phyloP scores from a whole-genome alignment of 78 protist genomes.

The Trichosphaerium sp. region DNA sequence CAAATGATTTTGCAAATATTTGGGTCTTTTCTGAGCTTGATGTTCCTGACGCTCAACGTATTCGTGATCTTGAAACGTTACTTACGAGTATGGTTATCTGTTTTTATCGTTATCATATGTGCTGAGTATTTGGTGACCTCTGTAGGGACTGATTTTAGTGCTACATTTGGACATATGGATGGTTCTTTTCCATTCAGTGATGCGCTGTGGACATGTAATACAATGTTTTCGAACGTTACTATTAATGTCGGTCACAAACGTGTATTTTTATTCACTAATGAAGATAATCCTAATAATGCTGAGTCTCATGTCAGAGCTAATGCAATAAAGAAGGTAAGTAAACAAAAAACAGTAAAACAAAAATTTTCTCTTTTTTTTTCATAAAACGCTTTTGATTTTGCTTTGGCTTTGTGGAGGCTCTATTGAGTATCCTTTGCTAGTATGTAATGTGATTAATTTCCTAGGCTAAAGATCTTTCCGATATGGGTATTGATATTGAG shows the following conservation, averaged over 20 bases:
- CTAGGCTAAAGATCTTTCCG: slow-evolving; percentile 41
- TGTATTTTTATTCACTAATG: slow-evolving; percentile 43
- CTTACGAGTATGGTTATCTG: too few relatives aligned
- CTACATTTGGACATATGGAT: not conserved
- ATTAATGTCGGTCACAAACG: slow-evolving; percentile 4
- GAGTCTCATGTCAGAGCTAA: slow-evolving; percentile 11
- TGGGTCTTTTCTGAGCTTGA: slow-evolving; percentile 51
- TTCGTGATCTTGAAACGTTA: slow-evolving; percentile 29
- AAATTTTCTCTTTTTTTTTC: too few relatives aligned
- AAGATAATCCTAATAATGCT: slow-evolving; percentile 31
- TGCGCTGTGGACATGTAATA: slow-evolving; percentile 60
- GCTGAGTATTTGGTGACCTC: slow-evolving; percentile 13
- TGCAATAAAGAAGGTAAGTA: slow-evolving; percentile 3
- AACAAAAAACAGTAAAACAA: too few relatives aligned
- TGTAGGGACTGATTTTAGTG: slow-evolving; percentile 1
- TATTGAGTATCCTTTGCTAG: too few relatives aligned
- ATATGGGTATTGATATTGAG: slow-evolving; percentile 48
- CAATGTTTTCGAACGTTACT: slow-evolving; percentile 38
- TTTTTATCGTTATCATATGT: not conserved
- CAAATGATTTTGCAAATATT: slow-evolving; percentile 56
- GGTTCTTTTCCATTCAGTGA: slow-evolving; percentile 39
- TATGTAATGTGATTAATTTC: not conserved
- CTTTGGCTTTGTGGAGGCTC: too few relatives aligned
- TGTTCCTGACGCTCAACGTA: slow-evolving; percentile 47
- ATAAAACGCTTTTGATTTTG: too few relatives aligned